A percentile compares a stretch with the other conserved stretches of the same genome.
Conservation (phyloP, 495 filamentous ascomycete genomes). For the Ramalina peruviana region DNA sequence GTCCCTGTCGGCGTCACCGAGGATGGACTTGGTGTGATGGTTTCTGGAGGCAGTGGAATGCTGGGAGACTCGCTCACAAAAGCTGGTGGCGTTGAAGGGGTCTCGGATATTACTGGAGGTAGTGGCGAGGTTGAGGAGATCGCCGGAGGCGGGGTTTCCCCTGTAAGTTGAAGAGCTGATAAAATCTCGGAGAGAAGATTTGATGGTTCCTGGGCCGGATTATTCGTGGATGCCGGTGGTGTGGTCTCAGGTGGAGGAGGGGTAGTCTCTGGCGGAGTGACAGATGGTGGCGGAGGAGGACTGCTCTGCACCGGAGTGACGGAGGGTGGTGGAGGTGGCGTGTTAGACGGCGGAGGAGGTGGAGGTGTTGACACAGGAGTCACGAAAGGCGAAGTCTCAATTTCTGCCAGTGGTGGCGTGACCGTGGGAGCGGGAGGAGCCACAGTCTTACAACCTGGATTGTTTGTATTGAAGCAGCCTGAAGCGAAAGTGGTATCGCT, state of each 20-base stretch:
- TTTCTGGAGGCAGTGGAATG: background rate
- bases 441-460: background rate
- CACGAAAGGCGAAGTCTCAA: background rate
- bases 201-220: background rate
- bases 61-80: background rate
- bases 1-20: background rate
- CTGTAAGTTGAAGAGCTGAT: background rate
- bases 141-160: background rate
- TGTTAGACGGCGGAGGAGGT: background rate
- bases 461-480: background rate
- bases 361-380: background rate
- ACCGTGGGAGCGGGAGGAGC: background rate
- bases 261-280: too few species aligned
- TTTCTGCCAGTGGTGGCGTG: too few species aligned
- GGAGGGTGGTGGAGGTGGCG: background rate
- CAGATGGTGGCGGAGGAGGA: background rate
- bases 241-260: background rate
- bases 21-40: background rate
- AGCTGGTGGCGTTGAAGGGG: background rate
- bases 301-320: background rate
- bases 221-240: background rate
- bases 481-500: background rate
- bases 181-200: background rate
- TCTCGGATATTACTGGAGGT: background rate
- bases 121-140: background rate